phyloP scores from a whole-genome alignment of 208 protist species.

The Trypanosoma scelopori region DNA sequence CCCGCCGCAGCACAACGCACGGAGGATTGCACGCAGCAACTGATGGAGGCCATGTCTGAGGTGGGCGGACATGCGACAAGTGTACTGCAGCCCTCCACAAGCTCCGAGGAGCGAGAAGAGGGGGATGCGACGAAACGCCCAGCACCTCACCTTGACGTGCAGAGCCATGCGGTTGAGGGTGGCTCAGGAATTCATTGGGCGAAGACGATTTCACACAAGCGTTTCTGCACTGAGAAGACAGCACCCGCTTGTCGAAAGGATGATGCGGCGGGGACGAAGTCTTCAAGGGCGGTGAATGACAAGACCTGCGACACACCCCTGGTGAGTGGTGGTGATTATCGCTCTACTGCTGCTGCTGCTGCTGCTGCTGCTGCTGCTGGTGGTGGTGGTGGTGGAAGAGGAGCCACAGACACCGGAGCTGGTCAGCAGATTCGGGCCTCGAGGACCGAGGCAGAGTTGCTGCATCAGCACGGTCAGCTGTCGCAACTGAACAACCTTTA shows the following conservation, averaged over 20 bases:
- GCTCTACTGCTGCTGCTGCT: too few relatives aligned
- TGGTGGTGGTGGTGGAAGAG: not conserved
- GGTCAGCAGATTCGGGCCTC: not conserved
- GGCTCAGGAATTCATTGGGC: not conserved
- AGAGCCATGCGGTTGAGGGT: not conserved
- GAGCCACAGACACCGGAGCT: not conserved
- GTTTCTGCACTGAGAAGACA: too few relatives aligned
- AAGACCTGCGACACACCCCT: too few relatives aligned
- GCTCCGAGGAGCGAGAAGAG: conserved; percentile 12
- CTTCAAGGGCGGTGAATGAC: too few relatives aligned
- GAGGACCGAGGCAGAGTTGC: conserved; percentile 15
- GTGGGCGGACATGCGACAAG: not conserved
- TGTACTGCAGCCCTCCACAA: conserved; percentile 20
- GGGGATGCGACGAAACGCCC: not conserved
- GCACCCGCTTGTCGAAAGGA: too few relatives aligned
- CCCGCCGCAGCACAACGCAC: not conserved
- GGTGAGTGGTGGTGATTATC: too few relatives aligned
- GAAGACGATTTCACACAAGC: not conserved
- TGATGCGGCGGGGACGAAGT: too few relatives aligned
- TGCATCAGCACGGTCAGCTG: conserved; percentile 28
- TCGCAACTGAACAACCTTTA: conserved; percentile 38
- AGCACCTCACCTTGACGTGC: not conserved
- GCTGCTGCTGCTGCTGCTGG: not conserved
- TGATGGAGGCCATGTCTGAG: conserved; percentile 14
- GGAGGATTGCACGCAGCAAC: conserved; percentile 22